Base-by-base conservation (phyloP, 192 early-diverging fungal species). In the Pilobolus umbonatus region DNA sequence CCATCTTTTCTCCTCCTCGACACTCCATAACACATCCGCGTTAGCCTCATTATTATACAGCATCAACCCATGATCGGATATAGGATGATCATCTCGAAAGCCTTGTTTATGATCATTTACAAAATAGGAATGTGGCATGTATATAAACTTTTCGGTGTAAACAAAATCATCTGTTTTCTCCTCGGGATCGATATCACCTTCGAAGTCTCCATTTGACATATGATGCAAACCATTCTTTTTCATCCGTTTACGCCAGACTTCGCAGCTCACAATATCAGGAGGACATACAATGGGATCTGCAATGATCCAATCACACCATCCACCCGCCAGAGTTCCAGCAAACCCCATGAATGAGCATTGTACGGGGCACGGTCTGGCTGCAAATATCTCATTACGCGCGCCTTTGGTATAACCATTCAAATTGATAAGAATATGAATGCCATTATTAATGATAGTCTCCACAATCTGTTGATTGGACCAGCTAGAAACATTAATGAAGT, bases 331-430 rank as follows among this genome's bases (percentile, higher is more conserved):
- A 3, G 91, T 93, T 2, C 95, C 93, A 0, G 92, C 92, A 75
- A 93, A 97, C 5, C 93, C 93, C 93, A 96, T 95, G 50, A 90
- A 89, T 2, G 88, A 80, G 36, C 91, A 88, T 60, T 94, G 92
- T 19, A 97, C 85, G 1, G 93, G 93, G 29, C 86, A 83, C 7
- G 91, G 89, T 15, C 95, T 80, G 10, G 92, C 91, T 0, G 93
- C 93, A 81, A 95, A 95, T 5, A 97, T 81, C 69, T 96, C 91
- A 75, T 95, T 95, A 15, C 88, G 78, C 22, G 90, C 95, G 21
- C 93, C 93, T 62, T 94, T 94, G n/a, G 95, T 97, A 69, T 97
- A 96, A 26, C 95, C 95, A 67, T 97, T 97, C 46, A 97, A 75
- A 55, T 97, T 95, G 61, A 92, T 83, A 21, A 97, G 75, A 7